These are phyloP conservation scores for Microstegium vimineum DNA, from an alignment of 176 grass and related monocot species.

Conservation along the genomic window DNA sequence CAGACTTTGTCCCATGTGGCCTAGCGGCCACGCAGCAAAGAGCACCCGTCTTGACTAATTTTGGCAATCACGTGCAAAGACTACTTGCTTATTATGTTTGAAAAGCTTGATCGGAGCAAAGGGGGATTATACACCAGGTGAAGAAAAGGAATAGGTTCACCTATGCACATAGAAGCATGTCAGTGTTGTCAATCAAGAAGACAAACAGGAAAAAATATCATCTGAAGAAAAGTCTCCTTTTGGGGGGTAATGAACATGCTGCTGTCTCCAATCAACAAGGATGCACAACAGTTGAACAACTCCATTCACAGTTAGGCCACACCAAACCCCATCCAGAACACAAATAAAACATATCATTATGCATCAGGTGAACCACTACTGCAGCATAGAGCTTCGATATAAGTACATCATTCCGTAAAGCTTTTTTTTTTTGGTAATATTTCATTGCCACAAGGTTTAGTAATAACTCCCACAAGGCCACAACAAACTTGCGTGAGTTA, in stretches of 20 bases:
- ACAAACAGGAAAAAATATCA: background rate
- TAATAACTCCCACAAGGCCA: background rate
- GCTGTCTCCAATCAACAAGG: background rate
- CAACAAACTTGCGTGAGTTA: background rate
- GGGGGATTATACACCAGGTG: constrained; percentile 7
- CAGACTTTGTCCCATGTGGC: constrained; percentile 97
- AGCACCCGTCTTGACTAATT: constrained; percentile 91
- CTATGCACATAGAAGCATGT: constrained; percentile 32
- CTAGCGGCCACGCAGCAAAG: constrained; percentile 93
- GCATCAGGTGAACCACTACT: background rate
- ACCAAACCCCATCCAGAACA: background rate
- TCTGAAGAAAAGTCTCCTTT: background rate
- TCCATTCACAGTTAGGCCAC: background rate
- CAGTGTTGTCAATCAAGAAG: background rate
- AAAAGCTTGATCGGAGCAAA: background rate
- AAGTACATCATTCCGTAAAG: background rate
- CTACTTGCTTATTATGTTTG: constrained; percentile 19
- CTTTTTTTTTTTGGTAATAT: background rate
- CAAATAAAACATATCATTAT: background rate
- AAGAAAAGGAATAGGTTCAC: constrained; percentile 2
- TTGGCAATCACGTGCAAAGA: constrained; percentile 34
- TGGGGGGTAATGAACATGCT: background rate
- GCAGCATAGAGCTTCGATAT: background rate
- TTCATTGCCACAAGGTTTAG: constrained; percentile 1
- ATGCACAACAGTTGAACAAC: background rate